Evolutionary conservation across 2,329 filamentous ascomycete species (phyloP), one percentile per base, ranked within the genome.

Genomic region (Fusarium keratoplasticum): DNA sequence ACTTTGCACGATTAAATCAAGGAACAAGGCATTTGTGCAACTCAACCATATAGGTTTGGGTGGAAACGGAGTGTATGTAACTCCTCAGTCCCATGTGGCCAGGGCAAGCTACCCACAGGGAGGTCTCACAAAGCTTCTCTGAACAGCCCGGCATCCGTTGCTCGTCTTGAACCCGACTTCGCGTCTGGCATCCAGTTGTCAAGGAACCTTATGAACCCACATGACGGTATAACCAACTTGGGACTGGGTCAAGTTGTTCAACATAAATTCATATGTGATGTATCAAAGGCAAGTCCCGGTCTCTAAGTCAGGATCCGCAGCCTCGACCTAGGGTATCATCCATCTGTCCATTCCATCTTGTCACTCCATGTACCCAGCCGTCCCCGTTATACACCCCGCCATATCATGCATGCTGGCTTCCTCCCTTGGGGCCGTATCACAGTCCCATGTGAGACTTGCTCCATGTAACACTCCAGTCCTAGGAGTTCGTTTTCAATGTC

Each of bases 241-340:
- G 22, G 6, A 20, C 16, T n/a, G 9, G 27, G 25, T 11, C 33
- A 6, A 18, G 13, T 50, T 29, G 33, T 31, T 52, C 64, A 72
- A 74, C 44, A 66, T 64, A 66, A 65, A 65, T 66, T 71, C 64
- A 70, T 71, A 58, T 72, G 47, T 69, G 67, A 73, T 73, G 64
- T 69, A 59, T 42, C 50, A 59, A 71, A 74, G 64, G 62, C 72
- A 75, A 71, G 64, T 73, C 73, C 71, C 60, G 70, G 74, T 76
- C 72, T 72, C 74, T 73, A 78, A 78, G 69, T 72, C 70, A 73
- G 71, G 76, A 75, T 71, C 67, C 68, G 60, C 47, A 67, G 68
- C 70, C 75, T 77, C 65, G 69, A 77, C 77, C 72, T 74, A 79
- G 76, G 77, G 77, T 79, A 79, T 79, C 75, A 77, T 79, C 66